Base-by-base conservation (phyloP, 805 yeast genomes). In the Hanseniaspora meyeri region DNA sequence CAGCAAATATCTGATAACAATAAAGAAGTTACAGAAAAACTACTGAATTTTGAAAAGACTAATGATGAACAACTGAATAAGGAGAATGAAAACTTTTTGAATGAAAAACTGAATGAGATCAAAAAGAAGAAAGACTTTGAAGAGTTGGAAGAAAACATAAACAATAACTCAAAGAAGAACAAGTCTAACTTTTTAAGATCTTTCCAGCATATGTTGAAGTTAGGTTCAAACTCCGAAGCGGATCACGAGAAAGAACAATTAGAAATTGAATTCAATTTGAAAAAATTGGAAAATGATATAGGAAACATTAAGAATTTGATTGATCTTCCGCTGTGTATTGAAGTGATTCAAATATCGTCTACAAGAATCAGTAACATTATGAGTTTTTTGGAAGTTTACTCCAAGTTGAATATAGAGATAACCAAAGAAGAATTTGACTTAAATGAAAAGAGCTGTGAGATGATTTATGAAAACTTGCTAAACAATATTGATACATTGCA, bases 191-290 rank as follows among this genome's bases (percentile, higher is more conserved):
- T 84, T 54, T 72, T 84, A 57, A 71, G 81, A 19, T 80, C 81
- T 60, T 84, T 84, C 66, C 77, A 80, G 12, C 83, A 80, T 62
- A 81, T 83, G 3, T 82, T 84, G 64, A 75, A 70, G 64, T 66
- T 69, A 59, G 68, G 64, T 54, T 58, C 62, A 53, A 64, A 66
- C 58, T 65, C 63, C 47, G 64, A 59, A 40, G 63, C 63, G 12
- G 60, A 60, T 16, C 58, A 58, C 20, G 66, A 63, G 16, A 51
- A 65, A 11, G 71, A 74, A 56, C 66, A 68, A 59, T 55, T 69
- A 1, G 89, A 85, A 62, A 74, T 87, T 59, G 90, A 88, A 51
- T 95, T 95, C 1, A 82, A 83, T 61, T 77, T 89, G 31, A 87
- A 86, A 59, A 81, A 90, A 34, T 74, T 91, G 63, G 80, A 81